Base-by-base conservation (phyloP, 805 yeast genomes). In the Tetrapisispora taiwanensis region DNA sequence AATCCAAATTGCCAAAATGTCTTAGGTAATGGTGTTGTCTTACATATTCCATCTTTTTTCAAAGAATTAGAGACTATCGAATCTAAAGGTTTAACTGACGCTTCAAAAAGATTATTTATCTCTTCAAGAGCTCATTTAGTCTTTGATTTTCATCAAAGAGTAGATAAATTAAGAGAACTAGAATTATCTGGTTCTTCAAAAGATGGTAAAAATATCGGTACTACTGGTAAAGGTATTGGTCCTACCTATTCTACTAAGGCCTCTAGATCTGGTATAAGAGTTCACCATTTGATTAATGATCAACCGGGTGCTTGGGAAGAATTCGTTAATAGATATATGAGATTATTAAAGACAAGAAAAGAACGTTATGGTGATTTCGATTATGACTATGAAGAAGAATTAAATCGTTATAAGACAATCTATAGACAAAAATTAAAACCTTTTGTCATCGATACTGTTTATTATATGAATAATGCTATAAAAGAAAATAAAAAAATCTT, bases 171-270 rank as follows among this genome's bases (percentile, higher is more conserved):
- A 58, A 85, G 95, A 68, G 98, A 92, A 69, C 81, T 84, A 43
- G 98, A 92, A 69, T 75, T 92, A 44, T 76, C 85, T 24, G 65
- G 64, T 46, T 51, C 51, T 30, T 60, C 71, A 8, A 68, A 63
- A 36, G 70, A 68, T 48, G 78, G 79, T 65, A 86, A 86, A 65
- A 86, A 87, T 63, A 90, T 92, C 58, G 98, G 98, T 56, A 92
- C 98, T 50, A 92, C 98, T 30, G 97, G 97, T 62, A 92, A 92
- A 65, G 98, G 98, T 68, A 92, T 92, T 59, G 98, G 98, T 46
- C 98, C 98, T 57, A 84, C 98, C 36, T 92, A 92, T 66, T 82
- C 97, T 22, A 88, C 98, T 51, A 92, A 92, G 72, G 95, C 95
- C 42, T 83, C 95, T 14, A 82, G 98, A 70, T 87, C 97, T 18